phyloP scores from a whole-genome alignment of 208 protist genomes.

The Acanthamoeba quina region DNA sequence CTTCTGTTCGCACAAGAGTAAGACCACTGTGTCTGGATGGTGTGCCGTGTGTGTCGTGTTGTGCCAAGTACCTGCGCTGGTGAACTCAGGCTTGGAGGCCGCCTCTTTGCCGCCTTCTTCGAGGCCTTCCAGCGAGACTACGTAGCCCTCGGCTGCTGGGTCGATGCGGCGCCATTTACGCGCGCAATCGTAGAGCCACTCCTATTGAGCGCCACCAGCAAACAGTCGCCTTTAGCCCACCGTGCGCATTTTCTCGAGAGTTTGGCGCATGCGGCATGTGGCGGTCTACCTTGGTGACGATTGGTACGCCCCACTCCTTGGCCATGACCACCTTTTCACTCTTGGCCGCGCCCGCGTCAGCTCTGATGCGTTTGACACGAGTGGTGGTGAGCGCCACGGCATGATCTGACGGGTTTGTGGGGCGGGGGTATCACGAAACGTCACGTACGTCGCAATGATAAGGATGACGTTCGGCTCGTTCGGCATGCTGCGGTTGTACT shows the following conservation, averaged over 20 bases:
- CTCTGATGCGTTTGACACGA: not conserved
- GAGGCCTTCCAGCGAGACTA: not conserved
- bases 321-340: constrained; percentile 56
- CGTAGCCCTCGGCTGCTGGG: not conserved
- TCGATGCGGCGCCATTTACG: constrained; percentile 15
- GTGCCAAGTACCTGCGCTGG: not conserved
- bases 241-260: not conserved
- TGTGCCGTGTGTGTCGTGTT: not conserved
- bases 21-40: no score
- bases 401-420: not conserved
- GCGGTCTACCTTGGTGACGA: constrained; percentile 8
- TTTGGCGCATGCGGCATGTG: not conserved
- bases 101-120: not conserved
- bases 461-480: constrained; percentile 53
- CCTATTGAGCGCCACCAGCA: not conserved
- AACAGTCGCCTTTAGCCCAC: no score
- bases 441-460: not conserved
- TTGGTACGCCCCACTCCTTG: constrained; percentile 6
- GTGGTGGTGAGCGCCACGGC: not conserved
- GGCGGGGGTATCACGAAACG: not conserved
- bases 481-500: constrained; percentile 62
- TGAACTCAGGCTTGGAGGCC: not conserved
- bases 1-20: not conserved
- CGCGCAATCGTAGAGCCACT: constrained; percentile 66
- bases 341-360: constrained; percentile 12